phyloP scores from a whole-genome alignment of 1,284 basidiomycete genomes.

The Athelia sp. region DNA sequence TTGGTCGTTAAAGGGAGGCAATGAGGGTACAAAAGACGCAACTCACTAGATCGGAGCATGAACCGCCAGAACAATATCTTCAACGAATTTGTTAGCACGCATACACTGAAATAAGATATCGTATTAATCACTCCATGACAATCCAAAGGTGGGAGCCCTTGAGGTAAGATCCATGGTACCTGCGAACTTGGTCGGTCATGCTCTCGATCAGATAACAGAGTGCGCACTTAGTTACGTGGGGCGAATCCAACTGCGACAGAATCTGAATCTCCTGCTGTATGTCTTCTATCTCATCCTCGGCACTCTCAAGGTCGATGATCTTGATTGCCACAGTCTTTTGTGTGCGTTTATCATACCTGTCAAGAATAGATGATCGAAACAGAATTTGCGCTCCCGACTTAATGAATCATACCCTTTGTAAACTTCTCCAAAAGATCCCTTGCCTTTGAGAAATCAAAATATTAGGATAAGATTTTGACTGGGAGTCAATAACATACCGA shows the following conservation, averaged over 20 bases:
- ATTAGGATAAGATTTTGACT: constrained; percentile 7
- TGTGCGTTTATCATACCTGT: constrained; percentile 87
- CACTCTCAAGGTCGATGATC: constrained; percentile 98
- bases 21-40: constrained; percentile 12
- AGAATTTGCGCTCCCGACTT: background rate
- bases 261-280: constrained; percentile 99
- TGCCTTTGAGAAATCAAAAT: constrained; percentile 50
- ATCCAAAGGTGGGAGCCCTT: constrained; percentile 98
- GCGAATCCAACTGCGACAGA: constrained; percentile 94
- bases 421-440: constrained; percentile 97
- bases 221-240: constrained; percentile 88
- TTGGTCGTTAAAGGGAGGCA: constrained; percentile 12
- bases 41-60: constrained; percentile 75
- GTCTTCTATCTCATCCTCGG: constrained; percentile 99
- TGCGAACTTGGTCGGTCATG: constrained; percentile 17
- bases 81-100: constrained; percentile 7
- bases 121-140: constrained; percentile 86
- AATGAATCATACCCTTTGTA: constrained; percentile 75
- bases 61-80: constrained; percentile 83
- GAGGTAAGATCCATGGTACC: constrained; percentile 94
- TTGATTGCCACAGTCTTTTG: constrained; percentile 95
- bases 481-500: constrained; percentile 55
- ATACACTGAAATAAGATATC: constrained; percentile 2
- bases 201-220: constrained; percentile 14
- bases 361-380: constrained; percentile 10